A percentile compares a stretch with the other conserved stretches of the same genome.
phyloP scores from a whole-genome alignment of 2,329 filamentous ascomycete genomes.

The Spiromastix sp. region DNA sequence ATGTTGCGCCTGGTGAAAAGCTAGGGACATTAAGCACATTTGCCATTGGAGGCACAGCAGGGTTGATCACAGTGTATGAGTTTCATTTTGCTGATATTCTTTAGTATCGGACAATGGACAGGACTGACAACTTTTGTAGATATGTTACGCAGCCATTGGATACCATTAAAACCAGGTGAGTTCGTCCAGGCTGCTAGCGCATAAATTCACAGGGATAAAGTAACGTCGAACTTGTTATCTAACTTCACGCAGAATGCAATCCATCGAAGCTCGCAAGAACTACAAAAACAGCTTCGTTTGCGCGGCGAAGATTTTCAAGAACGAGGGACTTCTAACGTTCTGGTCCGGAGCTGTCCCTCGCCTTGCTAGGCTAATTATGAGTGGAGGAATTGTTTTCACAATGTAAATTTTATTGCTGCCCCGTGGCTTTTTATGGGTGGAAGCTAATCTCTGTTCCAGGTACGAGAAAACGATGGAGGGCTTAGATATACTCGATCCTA shows the following conservation, averaged over 20 bases:
- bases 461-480: conserved; percentile 95
- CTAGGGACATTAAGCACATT: conserved; percentile 81
- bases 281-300: conserved; percentile 88
- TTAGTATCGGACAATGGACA: neutral
- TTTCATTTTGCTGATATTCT: no score
- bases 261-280: conserved; percentile 65
- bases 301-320: conserved; percentile 69
- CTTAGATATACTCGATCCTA: conserved; percentile 69
- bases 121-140: conserved; percentile 16
- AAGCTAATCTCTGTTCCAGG: conserved; percentile 24
- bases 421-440: conserved; percentile 1
- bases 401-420: conserved; percentile 46
- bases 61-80: conserved; percentile 78
- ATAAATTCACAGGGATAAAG: no score
- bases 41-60: conserved; percentile 77
- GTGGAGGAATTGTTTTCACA: conserved; percentile 94
- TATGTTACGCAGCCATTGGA: conserved; percentile 62
- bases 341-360: conserved; percentile 90
- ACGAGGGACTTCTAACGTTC: conserved; percentile 81
- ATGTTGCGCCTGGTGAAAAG: conserved; percentile 90
- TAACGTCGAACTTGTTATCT: neutral
- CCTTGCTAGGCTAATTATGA: conserved; percentile 73
- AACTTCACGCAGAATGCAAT: conserved; percentile 68
- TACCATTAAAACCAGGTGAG: conserved; percentile 75
- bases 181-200: no score